These are phyloP conservation scores for Fraxinus albicans DNA, from an alignment of 305 asterid species.

Conservation along the genomic window DNA sequence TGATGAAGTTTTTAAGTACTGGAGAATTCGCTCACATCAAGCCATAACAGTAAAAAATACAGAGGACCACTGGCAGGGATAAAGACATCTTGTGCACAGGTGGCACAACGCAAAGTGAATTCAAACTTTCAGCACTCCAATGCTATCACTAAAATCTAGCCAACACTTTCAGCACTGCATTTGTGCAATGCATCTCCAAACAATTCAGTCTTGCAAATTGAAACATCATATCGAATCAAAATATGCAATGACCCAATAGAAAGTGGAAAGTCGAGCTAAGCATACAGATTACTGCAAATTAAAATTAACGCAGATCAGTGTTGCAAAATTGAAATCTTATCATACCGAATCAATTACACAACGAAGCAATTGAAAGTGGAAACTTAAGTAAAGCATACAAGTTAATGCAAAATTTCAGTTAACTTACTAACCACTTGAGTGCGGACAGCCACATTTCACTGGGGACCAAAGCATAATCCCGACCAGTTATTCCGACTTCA, in stretches of 20 bases:
- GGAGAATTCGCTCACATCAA: not conserved
- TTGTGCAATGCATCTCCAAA: slow-evolving; percentile 20
- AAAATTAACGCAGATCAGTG: slow-evolving; percentile 29
- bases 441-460: slow-evolving; percentile 85
- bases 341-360: not conserved
- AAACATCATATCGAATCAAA: slow-evolving; percentile 15
- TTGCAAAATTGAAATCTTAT: slow-evolving; percentile 5
- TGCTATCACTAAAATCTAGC: slow-evolving; percentile 11
- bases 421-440: slow-evolving; percentile 71
- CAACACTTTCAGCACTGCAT: slow-evolving; percentile 23
- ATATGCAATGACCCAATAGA: not conserved
- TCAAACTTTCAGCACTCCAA: slow-evolving; percentile 12
- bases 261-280: slow-evolving; percentile 17
- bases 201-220: slow-evolving; percentile 3
- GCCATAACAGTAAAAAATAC: not conserved
- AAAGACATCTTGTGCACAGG: slow-evolving; percentile 4
- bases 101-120: slow-evolving; percentile 14
- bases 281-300: slow-evolving; percentile 10
- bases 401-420: slow-evolving; percentile 4
- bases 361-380: slow-evolving; percentile 3
- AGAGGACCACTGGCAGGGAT: not conserved
- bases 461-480: slow-evolving; percentile 88
- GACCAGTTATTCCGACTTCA: slow-evolving; percentile 68
- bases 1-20: not conserved
- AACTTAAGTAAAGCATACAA: slow-evolving; percentile 16